Percentiles rank a stretch among this genome's conserved stretches.
Evolutionary conservation across 2,329 filamentous ascomycete genomes (phyloP).

Genomic region (Stagonosporopsis cucurbitacearum): DNA sequence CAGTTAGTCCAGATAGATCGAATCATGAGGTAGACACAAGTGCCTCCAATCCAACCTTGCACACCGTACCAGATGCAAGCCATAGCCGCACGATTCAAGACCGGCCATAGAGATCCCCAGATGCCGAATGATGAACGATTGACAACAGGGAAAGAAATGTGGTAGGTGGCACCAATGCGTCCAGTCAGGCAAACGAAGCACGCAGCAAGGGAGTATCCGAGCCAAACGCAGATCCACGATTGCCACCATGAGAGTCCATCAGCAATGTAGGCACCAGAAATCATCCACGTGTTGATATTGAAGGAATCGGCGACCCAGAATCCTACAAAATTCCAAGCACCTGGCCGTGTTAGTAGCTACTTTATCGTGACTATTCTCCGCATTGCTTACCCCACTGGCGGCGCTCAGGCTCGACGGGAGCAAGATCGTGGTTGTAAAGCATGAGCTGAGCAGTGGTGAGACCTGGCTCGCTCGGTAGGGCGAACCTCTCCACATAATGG

Average conservation of each 20-base stretch:
- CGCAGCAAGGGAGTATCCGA: conserved; percentile 80
- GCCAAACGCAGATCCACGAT: conserved; percentile 76
- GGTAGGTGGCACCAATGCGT: conserved; percentile 84
- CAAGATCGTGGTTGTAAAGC: conserved; percentile 84
- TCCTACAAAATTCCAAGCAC: conserved; percentile 18
- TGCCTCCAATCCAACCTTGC: conserved; percentile 79
- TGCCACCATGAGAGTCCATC: conserved; percentile 89
- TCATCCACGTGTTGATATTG: conserved; percentile 85
- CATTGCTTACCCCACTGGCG: conserved; percentile 72
- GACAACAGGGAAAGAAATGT: conserved; percentile 87
- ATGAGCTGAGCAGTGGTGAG: conserved; percentile 81
- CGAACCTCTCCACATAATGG: conserved; percentile 63
- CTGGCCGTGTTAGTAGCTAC: conserved; percentile 1
- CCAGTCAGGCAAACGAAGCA: conserved; percentile 75
- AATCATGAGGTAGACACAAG: conserved; percentile 90
- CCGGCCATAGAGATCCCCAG: conserved; percentile 87
- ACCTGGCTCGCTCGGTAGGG: conserved; percentile 77
- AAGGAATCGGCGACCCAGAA: conserved; percentile 49
- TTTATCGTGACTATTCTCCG: not conserved
- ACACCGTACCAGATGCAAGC: conserved; percentile 89
- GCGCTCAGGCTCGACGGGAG: conserved; percentile 74
- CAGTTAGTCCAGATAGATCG: conserved; percentile 78
- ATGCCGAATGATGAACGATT: conserved; percentile 82
- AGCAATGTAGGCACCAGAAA: conserved; percentile 81
- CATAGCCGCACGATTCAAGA: conserved; percentile 88